Evolutionary conservation across 768 basidiomycete genomes (phyloP), one percentile per base, ranked within the genome.

Genomic region (Panellus pusillus): DNA sequence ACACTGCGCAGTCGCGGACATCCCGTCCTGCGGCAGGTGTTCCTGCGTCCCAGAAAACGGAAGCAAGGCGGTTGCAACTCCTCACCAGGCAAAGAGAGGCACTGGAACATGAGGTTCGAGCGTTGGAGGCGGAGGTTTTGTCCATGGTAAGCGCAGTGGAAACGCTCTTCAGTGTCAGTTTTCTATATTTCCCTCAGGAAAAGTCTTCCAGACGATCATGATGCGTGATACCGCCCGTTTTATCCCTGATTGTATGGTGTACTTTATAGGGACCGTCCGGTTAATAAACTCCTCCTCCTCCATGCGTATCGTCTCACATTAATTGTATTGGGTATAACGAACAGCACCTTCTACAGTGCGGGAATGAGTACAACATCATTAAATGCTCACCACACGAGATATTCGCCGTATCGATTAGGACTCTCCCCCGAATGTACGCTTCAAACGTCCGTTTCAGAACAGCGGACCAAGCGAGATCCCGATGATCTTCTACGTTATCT

Each of bases 381-480:
- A 35, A 35, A 35, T 3, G 32, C 14, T 35, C 66, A 79, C 81
- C 81, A 84, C 53, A 73, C 69, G 49, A 84, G 65, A 77, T 79
- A 81, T 67, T 98, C 93, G 29, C 94, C 95, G 63, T 98, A 97
- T 89, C 94, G 90, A 68, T 96, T 98, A 8, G 96, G 93, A 55
- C 78, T 74, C 72, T 98, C 96, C 13, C 91, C 35, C 96, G 84
- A 54, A 99, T 68, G 69, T 91, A 98, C 18, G 85, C 80, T 73
- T 99, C 97, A 65, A 97, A 98, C 44, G 92, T 93, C 66, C 97
- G 80, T 74, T 99, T 99, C 62, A 98, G 68, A 20, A 98, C 93
- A 15, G 93, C 89, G 20, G 89, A 81, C 96, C 96, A 99, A 61
- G 87, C 82, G 50, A 95, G 74, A 65, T 96, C 94, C 41, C 85